Base-by-base conservation (phyloP, 495 filamentous ascomycete genomes). In the Xylaria flabelliformis region DNA sequence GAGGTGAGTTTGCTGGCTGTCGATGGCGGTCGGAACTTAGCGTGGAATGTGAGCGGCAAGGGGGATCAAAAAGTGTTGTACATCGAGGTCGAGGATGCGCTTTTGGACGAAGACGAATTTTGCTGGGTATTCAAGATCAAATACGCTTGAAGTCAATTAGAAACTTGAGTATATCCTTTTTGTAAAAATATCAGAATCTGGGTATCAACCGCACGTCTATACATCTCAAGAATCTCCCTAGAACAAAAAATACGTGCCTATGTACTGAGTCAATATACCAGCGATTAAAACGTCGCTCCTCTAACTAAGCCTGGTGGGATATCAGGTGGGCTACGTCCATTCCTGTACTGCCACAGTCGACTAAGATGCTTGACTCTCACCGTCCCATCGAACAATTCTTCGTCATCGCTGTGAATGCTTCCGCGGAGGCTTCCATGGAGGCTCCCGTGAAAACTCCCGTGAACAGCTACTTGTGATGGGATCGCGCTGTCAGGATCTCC, bases 301-400 rank as follows among this genome's bases (percentile, higher is more conserved):
- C 58, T 67, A n/a, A 67, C 32, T 46, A 74, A 1, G 17, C 71
- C 75, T 12, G 62, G 68, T 61, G 79, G 78, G 58, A 68, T 76
- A 59, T 83, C 82, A 26, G 80, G 74, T 15, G 91, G 90, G n/a
- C 82, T 86, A 44, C 81, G 78, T 19, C 92, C 92, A 79, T 92
- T 91, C 58, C 90, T 82, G 77, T 94, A 94, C 78, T 84, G 77
- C 92, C 92, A 94, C 44, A 94, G 75, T 61, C 92, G 85, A 79
- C 91, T 93, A 69, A 93, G 80, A 73, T 93, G 88, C 79, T 88
- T 92, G 2, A 94, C 90, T 65, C 83, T 89, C 8, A 81, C 77
- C 64, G 69, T 75, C 0, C 75, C 75, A 32, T 74, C 72, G 17
- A 75, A 55, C 7, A 79, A 56, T 9, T 59, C 70, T 4, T 71